Percentiles rank a stretch among this genome's conserved stretches.
Evolutionary conservation across 1,284 basidiomycete genomes (phyloP).

Genomic region (Lentinus polychrous): DNA sequence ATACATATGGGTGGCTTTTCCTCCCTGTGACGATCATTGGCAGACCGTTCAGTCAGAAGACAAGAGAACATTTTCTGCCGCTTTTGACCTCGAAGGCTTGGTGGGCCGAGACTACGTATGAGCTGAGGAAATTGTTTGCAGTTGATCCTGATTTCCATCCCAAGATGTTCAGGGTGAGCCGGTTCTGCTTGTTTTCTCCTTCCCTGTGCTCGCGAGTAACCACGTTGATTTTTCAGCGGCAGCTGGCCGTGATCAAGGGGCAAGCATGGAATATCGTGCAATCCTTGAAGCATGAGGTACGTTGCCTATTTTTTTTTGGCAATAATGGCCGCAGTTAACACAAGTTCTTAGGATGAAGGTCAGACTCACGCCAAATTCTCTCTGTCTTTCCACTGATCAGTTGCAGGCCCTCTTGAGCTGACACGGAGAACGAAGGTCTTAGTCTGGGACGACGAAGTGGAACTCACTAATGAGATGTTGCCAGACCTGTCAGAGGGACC

Average conservation of each 20-base stretch:
- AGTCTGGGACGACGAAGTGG: conserved; percentile 82
- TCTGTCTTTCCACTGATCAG: conserved; percentile 12
- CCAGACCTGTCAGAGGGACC: conserved; percentile 31
- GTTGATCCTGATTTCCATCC: conserved; percentile 82
- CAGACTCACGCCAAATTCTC: conserved; percentile 7
- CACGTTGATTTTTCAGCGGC: conserved; percentile 40
- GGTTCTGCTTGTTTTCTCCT: neutral
- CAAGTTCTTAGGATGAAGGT: conserved; percentile 50
- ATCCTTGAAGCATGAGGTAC: conserved; percentile 65
- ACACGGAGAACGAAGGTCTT: conserved; percentile 72
- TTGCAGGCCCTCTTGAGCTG: conserved; percentile 72
- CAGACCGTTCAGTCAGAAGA: conserved; percentile 76
- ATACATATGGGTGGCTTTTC: conserved; percentile 89
- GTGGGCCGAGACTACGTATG: conserved; percentile 85
- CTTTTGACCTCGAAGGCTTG: conserved; percentile 76
- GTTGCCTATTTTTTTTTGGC: conserved; percentile 22
- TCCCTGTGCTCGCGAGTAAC: conserved; percentile 1
- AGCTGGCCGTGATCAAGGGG: conserved; percentile 87
- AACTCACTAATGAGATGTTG: conserved; percentile 56
- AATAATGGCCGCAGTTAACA: conserved; percentile 10
- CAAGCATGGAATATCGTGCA: conserved; percentile 90
- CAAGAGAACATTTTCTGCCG: conserved; percentile 77
- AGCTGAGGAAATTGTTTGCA: conserved; percentile 71
- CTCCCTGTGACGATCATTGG: conserved; percentile 84
- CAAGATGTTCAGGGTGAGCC: conserved; percentile 71